Evolutionary conservation across 768 basidiomycete species (phyloP).

Genomic region (Melanogaster broomeanus): DNA sequence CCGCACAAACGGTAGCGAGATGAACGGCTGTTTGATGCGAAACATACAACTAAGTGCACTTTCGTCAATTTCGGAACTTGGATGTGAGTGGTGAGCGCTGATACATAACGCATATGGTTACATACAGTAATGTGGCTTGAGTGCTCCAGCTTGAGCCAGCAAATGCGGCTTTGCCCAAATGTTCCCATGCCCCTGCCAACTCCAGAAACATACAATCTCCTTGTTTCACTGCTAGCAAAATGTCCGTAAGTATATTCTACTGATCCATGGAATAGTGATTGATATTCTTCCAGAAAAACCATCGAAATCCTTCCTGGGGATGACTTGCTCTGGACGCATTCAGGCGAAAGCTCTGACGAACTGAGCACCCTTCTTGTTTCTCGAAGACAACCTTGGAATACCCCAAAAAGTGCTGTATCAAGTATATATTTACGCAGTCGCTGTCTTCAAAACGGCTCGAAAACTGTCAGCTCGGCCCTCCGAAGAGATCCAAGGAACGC

Average conservation of each 20-base stretch:
- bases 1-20: constrained; percentile 15
- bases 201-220: constrained; percentile 17
- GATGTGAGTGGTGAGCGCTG: too few relatives aligned
- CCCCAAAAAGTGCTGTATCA: constrained; percentile 57
- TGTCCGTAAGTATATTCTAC: constrained; percentile 24
- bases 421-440: constrained; percentile 49
- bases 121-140: too few relatives aligned
- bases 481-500: background rate
- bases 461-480: background rate
- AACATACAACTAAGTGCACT: too few relatives aligned
- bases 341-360: constrained; percentile 17
- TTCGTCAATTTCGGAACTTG: too few relatives aligned
- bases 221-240: constrained; percentile 23
- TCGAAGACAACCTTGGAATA: constrained; percentile 63
- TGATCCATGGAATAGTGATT: background rate
- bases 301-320: constrained; percentile 67
- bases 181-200: background rate
- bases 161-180: background rate
- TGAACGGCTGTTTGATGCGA: too few relatives aligned
- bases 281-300: constrained; percentile 32
- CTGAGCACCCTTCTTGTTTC: constrained; percentile 52
- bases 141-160: too few relatives aligned
- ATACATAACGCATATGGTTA: too few relatives aligned
- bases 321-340: constrained; percentile 44
- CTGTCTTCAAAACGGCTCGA: constrained; percentile 35